Evolutionary conservation across 495 filamentous ascomycete genomes (phyloP).

Genomic region (Tuber calosporum): DNA sequence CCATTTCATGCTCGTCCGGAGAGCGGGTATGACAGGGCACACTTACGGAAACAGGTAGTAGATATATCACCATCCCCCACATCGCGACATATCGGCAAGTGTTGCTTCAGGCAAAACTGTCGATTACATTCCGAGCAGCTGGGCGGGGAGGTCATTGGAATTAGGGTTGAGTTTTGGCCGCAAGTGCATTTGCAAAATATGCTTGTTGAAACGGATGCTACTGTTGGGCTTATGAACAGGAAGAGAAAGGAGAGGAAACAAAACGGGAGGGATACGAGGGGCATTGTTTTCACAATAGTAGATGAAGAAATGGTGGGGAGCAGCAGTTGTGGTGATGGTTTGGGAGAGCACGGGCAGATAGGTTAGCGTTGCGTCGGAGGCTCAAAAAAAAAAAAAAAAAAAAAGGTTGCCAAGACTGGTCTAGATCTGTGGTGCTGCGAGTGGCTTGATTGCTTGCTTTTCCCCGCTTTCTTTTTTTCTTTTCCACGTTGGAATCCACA

Average conservation of each 20-base stretch:
- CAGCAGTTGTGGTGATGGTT: background rate
- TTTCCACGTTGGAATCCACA: background rate
- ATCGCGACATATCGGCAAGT: conserved; percentile 75
- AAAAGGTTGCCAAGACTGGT: conserved; percentile 24
- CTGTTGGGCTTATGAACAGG: conserved; percentile 7
- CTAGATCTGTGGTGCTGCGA: background rate
- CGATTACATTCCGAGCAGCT: conserved; percentile 80
- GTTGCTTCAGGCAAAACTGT: conserved; percentile 78
- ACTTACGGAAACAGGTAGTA: conserved; percentile 79
- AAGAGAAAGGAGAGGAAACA: conserved; percentile 13
- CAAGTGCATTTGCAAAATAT: conserved; percentile 99
- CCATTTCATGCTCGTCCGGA: background rate
- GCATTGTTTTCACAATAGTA: conserved; percentile 8
- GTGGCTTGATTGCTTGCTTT: conserved; percentile 7
- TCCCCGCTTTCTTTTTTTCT: background rate
- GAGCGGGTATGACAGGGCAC: background rate
- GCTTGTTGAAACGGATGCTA: conserved; percentile 47
- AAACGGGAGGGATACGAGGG: background rate
- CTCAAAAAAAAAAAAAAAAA: conserved; percentile 13
- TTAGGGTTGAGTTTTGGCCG: conserved; percentile 84
- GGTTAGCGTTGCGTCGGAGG: conserved; percentile 4
- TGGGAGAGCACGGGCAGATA: background rate
- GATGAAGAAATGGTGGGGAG: background rate
- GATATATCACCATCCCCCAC: conserved; percentile 81
- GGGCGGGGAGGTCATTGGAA: conserved; percentile 50